A percentile compares a stretch with the other conserved stretches of the same genome.
phyloP scores from a whole-genome alignment of 108 stramenopile genomes.

The Epipyxis sp. region DNA sequence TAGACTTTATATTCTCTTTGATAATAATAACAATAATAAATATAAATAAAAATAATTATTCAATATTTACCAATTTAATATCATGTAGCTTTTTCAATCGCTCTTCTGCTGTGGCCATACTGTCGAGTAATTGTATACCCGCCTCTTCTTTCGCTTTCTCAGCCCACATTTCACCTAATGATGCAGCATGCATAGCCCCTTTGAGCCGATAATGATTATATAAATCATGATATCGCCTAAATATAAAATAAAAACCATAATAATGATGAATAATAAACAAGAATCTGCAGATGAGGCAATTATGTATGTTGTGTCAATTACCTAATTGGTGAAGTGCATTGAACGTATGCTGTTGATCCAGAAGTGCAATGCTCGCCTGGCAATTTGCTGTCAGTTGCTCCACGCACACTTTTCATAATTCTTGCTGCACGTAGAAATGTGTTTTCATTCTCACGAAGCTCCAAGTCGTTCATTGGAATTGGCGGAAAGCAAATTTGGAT shows the following conservation, averaged over 20 bases:
- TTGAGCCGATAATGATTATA: background rate
- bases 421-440: background rate
- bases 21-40: background rate
- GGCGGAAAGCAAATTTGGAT: background rate
- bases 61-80: background rate
- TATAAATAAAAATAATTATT: background rate
- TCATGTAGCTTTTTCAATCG: background rate
- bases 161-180: background rate
- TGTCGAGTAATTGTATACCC: background rate
- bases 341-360: background rate
- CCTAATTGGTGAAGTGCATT: conserved; percentile 18
- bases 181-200: background rate
- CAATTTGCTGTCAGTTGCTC: background rate
- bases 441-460: background rate
- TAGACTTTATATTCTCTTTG: background rate
- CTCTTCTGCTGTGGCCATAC: background rate
- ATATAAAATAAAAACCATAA: no score
- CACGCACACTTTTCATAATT: background rate
- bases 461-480: background rate
- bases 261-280: no score
- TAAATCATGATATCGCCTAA: conserved; percentile 13
- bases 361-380: background rate
- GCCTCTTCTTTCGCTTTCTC: background rate
- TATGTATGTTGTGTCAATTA: no score
- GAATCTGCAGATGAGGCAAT: no score